Base-by-base conservation (phyloP, 345 rosid species). In the Pelargonium nanum region DNA sequence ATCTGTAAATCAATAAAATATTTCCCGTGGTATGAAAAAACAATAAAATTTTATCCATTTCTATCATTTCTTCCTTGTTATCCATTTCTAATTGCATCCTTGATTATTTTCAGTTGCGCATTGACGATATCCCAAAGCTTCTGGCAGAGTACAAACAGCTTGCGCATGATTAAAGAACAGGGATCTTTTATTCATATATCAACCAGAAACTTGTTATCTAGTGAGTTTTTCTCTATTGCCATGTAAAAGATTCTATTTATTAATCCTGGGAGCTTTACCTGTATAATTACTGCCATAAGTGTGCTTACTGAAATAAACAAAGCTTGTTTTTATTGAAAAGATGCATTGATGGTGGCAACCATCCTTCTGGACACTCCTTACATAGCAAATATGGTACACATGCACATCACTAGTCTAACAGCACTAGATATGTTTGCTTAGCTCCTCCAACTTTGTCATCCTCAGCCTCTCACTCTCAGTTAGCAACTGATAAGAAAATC, bases 51-150 rank as follows among this genome's bases (percentile, higher is more conserved):
- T n/a, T 19, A 16, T 9, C 40, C 51, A 10, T 26, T 21, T 44
- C 6, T 64, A 26, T 26, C 34, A 45, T 24, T 25, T 32, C 55
- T 7, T 32, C 30, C 53, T 50, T 26, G 10, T 64, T 61, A 51
- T 24, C 24, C 54, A 22, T 20, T 0, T 54, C 2, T 57, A 16
- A n/a, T 40, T 17, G 57, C 17, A 50, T 61, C 58, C 56, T 62
- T 25, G 21, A 32, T 60, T 57, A 20, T 67, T 77, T 65, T 54
- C 86, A 91, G 94, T 69, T 93, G 73, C 87, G 87, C 24, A 81
- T 93, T 74, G 81, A 80, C 72, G 96, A 87, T 61, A 77, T 89
- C 24, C 75, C 99, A 8, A 83, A 79, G 76, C 83, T 93, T 59
- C 81, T 89, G 69, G 83, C 72, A 54, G 97, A 87, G 70, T 89